Evolutionary conservation across 352 stramenopile genomes (phyloP).

Genomic region (Aphanomyces astaci): DNA sequence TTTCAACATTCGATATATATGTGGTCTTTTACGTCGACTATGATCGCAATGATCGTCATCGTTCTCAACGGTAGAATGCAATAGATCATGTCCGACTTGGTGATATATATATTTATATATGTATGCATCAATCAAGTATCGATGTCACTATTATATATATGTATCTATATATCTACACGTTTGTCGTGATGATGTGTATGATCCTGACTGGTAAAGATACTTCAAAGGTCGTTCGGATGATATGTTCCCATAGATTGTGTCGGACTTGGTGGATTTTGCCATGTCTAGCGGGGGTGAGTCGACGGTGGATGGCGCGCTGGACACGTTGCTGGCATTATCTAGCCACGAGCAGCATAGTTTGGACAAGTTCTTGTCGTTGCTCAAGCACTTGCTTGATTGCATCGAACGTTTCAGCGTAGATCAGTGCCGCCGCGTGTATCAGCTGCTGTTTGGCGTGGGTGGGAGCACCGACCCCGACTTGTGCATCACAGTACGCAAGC

Average conservation of each 20-base stretch:
- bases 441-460: conserved; percentile 45
- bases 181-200: too few relatives aligned
- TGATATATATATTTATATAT: too few relatives aligned
- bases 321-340: conserved; percentile 22
- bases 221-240: neutral
- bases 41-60: too few relatives aligned
- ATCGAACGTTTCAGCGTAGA: conserved; percentile 35
- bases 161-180: too few relatives aligned
- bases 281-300: conserved; percentile 27
- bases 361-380: conserved; percentile 32
- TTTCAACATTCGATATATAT: too few relatives aligned
- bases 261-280: conserved; percentile 31
- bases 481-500: conserved; percentile 44
- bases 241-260: conserved; percentile 31
- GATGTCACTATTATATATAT: too few relatives aligned
- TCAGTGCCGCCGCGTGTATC: conserved; percentile 44
- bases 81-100: conserved; percentile 23
- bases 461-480: conserved; percentile 42
- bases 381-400: conserved; percentile 52
- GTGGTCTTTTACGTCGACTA: too few relatives aligned
- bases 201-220: too few relatives aligned
- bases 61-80: too few relatives aligned
- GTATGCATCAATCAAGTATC: too few relatives aligned
- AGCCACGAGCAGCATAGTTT: conserved; percentile 26
- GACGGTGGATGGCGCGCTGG: conserved; percentile 33